phyloP scores from a whole-genome alignment of 2,329 filamentous ascomycete genomes.

The Xylariaceae sp. region DNA sequence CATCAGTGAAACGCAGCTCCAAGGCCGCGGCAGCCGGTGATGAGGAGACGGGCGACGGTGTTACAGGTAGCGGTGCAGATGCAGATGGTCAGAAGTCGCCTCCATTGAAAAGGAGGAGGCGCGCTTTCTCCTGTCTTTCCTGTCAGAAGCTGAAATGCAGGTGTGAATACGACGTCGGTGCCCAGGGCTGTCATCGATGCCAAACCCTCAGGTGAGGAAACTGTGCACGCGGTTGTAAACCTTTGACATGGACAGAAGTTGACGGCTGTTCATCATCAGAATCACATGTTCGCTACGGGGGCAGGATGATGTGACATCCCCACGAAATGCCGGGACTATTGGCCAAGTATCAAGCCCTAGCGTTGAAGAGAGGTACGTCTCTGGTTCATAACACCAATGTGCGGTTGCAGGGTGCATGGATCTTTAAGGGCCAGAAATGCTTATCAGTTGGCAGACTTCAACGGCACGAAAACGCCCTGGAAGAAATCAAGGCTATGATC shows the following conservation, averaged over 20 bases:
- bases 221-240: no score
- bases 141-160: constrained; percentile 28
- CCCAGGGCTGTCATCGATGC: constrained; percentile 26
- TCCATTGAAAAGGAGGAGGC: constrained; percentile 13
- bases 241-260: no score
- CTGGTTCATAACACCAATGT: background rate
- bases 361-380: constrained; percentile 25
- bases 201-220: constrained; percentile 29
- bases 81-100: no score
- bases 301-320: constrained; percentile 11
- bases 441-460: constrained; percentile 18
- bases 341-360: constrained; percentile 10
- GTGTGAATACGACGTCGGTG: constrained; percentile 27
- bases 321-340: constrained; percentile 1
- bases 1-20: no score
- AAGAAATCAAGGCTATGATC: constrained; percentile 25
- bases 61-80: no score
- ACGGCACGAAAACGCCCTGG: constrained; percentile 24
- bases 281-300: constrained; percentile 26
- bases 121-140: constrained; percentile 28
- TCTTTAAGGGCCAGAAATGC: constrained; percentile 2
- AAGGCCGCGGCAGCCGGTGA: no score
- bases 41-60: no score
- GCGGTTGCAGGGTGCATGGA: background rate
- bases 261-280: constrained; percentile 11